Evolutionary conservation across 495 filamentous ascomycete species (phyloP).

Genomic region (Neurospora sp.): DNA sequence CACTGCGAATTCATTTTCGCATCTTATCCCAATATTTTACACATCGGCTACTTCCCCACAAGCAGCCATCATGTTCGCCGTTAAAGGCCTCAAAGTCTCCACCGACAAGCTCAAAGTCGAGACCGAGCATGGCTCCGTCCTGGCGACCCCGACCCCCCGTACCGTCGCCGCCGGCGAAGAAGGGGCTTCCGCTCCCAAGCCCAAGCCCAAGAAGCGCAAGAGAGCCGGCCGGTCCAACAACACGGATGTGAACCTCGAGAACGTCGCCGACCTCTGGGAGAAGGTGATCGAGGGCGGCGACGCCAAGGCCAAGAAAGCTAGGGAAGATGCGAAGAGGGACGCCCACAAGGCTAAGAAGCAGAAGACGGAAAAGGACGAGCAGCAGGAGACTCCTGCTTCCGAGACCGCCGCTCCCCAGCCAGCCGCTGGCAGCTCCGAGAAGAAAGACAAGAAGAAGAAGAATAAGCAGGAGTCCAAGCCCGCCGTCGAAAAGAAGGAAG

Average conservation of each 20-base stretch:
- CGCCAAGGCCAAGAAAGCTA: slow-evolving; percentile 17
- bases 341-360: slow-evolving; percentile 32
- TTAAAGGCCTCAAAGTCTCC: slow-evolving; percentile 80
- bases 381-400: background rate
- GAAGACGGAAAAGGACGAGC: slow-evolving; percentile 14
- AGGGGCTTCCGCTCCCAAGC: slow-evolving; percentile 23
- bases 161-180: slow-evolving; percentile 4
- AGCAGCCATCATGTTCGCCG: slow-evolving; percentile 65
- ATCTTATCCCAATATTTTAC: too few relatives aligned
- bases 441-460: slow-evolving; percentile 27
- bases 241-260: slow-evolving; percentile 51
- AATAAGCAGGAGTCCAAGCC: slow-evolving; percentile 12
- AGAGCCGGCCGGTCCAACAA: slow-evolving; percentile 36
- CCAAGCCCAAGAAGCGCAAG: slow-evolving; percentile 44
- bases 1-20: background rate
- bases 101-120: slow-evolving; percentile 61
- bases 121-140: slow-evolving; percentile 25
- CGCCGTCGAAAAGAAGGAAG: background rate
- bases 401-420: background rate
- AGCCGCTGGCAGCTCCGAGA: slow-evolving; percentile 10
- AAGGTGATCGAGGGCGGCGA: slow-evolving; percentile 55
- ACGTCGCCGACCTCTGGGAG: slow-evolving; percentile 69
- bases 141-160: background rate
- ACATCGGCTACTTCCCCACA: background rate
- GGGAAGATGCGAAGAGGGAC: slow-evolving; percentile 24